These are phyloP conservation scores for Orbilia ellipsospora DNA, from an alignment of 2,329 filamentous ascomycete genomes.

Conservation along the genomic window DNA sequence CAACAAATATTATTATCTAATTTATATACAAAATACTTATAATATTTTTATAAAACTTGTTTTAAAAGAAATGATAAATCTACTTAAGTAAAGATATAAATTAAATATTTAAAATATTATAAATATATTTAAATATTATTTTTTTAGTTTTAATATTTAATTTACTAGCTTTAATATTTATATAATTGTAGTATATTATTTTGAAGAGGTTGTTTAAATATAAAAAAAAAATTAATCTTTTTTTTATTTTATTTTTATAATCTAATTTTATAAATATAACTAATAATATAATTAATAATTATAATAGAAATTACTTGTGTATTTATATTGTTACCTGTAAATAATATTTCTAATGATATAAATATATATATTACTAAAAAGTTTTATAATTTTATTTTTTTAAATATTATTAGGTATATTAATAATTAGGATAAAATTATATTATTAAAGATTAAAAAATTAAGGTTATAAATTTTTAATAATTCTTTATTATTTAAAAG, in stretches of 20 bases:
- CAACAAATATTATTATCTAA: too few species aligned
- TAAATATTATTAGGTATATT: neutral
- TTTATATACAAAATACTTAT: too few species aligned
- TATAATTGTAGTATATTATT: neutral
- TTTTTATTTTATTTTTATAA: neutral
- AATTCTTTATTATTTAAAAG: neutral
- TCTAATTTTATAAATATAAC: neutral
- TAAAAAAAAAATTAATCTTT: neutral
- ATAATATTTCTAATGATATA: neutral
- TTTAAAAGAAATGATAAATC: too few species aligned
- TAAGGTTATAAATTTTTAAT: neutral
- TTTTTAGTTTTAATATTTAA: neutral
- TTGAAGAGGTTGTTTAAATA: neutral
- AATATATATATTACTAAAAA: neutral
- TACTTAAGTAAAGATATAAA: neutral
- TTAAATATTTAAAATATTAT: neutral
- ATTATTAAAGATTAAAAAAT: neutral
- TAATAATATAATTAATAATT: neutral
- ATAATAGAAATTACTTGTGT: neutral
- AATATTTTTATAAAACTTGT: too few species aligned
- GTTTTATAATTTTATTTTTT: neutral
- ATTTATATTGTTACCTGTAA: neutral
- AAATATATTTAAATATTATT: neutral
- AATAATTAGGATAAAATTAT: neutral
- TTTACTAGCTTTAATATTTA: neutral